phyloP scores from a whole-genome alignment of 306 rosid genomes.

The Delonix regia region DNA sequence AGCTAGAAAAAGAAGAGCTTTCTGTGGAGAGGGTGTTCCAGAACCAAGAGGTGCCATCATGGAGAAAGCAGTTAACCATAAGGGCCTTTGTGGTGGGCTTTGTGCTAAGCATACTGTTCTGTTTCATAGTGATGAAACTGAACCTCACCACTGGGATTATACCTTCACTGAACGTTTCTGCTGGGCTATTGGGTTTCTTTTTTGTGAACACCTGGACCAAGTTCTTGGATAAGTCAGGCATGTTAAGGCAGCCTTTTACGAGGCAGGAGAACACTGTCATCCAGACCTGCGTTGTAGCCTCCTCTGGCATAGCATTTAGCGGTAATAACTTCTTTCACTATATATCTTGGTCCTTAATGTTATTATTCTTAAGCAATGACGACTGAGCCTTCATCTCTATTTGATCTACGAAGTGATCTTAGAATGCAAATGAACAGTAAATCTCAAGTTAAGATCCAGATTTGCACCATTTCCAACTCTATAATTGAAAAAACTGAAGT shows the following conservation, averaged over 20 bases:
- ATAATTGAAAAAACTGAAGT: neutral
- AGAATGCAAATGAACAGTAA: neutral
- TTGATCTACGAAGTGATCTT: neutral
- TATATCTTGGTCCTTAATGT: neutral
- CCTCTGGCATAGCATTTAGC: slow-evolving; percentile 66
- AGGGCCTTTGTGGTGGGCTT: slow-evolving; percentile 62
- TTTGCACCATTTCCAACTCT: neutral
- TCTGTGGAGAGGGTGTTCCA: slow-evolving; percentile 56
- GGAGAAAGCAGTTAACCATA: slow-evolving; percentile 52
- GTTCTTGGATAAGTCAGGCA: slow-evolving; percentile 45
- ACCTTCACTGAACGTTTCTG: slow-evolving; percentile 64
- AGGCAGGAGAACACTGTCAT: slow-evolving; percentile 68
- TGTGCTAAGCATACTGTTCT: slow-evolving; percentile 45
- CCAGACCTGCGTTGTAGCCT: slow-evolving; percentile 67
- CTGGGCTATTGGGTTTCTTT: slow-evolving; percentile 59
- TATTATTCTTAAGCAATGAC: neutral
- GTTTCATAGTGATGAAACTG: slow-evolving; percentile 63
- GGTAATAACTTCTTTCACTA: slow-evolving; percentile 36
- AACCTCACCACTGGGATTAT: slow-evolving; percentile 64
- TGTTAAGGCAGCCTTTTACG: slow-evolving; percentile 57
- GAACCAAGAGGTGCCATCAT: slow-evolving; percentile 51
- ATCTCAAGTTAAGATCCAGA: neutral
- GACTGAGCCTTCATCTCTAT: neutral
- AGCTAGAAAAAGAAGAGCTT: slow-evolving; percentile 31
- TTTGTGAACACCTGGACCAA: slow-evolving; percentile 59